Percentiles rank a stretch among this genome's conserved stretches.
Conservation (phyloP, 192 early-diverging fungal species). For the Coemansia nantahalensis region DNA sequence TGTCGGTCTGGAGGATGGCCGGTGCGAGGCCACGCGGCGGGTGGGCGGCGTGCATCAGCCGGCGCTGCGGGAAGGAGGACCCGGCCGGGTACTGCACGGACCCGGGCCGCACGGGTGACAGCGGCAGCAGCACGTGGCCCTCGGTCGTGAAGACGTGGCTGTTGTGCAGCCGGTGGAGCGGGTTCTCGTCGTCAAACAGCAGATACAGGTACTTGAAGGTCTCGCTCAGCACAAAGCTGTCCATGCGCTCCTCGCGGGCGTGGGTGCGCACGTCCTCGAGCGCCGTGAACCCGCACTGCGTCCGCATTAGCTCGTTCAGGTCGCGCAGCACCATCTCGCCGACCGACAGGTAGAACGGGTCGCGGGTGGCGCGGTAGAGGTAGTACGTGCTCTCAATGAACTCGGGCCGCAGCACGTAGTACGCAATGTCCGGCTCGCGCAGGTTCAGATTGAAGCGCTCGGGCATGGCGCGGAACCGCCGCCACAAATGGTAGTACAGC, state of each 20-base stretch:
- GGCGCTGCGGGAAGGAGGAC: conserved; percentile 32
- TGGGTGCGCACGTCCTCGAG: conserved; percentile 64
- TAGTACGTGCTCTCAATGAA: conserved; percentile 94
- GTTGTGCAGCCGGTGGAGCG: conserved; percentile 64
- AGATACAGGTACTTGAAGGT: conserved; percentile 97
- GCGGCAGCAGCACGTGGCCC: conserved; percentile 39
- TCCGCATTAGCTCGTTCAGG: conserved; percentile 64
- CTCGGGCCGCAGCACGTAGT: conserved; percentile 90
- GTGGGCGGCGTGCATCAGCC: conserved; percentile 18
- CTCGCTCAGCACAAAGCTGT: conserved; percentile 91
- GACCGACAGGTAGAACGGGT: conserved; percentile 88
- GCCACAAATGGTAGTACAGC: conserved; percentile 86
- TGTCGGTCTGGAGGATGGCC: conserved; percentile 16
- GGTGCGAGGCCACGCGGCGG: conserved; percentile 20
- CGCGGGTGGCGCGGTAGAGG: conserved; percentile 83
- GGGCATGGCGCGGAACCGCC: conserved; percentile 76
- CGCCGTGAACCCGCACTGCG: conserved; percentile 79
- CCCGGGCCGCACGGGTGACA: conserved; percentile 18
- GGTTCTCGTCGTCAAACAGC: conserved; percentile 82
- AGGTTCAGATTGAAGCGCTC: conserved; percentile 81
- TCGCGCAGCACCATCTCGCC: conserved; percentile 87
- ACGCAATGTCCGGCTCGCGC: conserved; percentile 60
- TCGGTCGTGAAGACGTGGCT: conserved; percentile 91
- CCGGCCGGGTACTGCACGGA: conserved; percentile 32
- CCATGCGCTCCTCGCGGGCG: conserved; percentile 82